Percentiles rank a stretch among this genome's conserved stretches.
These are phyloP conservation scores for Polyplosphaeria fusca DNA, from an alignment of 495 filamentous ascomycete species.

Conservation along the genomic window DNA sequence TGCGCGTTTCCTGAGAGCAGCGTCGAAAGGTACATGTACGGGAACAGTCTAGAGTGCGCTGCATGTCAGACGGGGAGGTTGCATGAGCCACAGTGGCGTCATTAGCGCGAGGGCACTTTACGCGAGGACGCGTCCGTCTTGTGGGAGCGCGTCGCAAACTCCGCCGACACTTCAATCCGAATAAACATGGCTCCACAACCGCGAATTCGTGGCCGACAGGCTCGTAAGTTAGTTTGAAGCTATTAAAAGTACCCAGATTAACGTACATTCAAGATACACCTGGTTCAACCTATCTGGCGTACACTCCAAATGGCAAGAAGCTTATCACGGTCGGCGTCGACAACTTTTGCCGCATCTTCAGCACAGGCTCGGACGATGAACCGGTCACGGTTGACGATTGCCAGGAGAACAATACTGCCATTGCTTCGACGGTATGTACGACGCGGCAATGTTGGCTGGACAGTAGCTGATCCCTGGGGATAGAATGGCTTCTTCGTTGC, in stretches of 20 bases:
- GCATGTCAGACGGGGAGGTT: no score
- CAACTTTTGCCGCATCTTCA: slow-evolving; percentile 85
- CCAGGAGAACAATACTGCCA: slow-evolving; percentile 71
- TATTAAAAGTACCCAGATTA: not conserved
- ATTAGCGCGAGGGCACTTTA: slow-evolving; percentile 19
- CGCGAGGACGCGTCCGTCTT: slow-evolving; percentile 15
- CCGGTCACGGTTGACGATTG: slow-evolving; percentile 86
- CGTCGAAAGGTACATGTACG: no score
- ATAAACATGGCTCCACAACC: slow-evolving; percentile 25
- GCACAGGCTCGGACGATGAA: slow-evolving; percentile 84
- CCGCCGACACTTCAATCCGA: not conserved
- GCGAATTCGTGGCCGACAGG: slow-evolving; percentile 46
- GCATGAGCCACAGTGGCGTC: no score
- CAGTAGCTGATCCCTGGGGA: slow-evolving; percentile 3
- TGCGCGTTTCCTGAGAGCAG: no score
- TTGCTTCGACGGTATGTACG: slow-evolving; percentile 65
- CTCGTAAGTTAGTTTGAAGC: slow-evolving; percentile 42
- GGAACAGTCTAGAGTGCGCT: no score
- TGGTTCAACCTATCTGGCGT: slow-evolving; percentile 62
- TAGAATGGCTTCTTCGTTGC: slow-evolving; percentile 80
- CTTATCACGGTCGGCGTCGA: slow-evolving; percentile 86
- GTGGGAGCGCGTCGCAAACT: not conserved
- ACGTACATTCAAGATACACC: slow-evolving; percentile 60
- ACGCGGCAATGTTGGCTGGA: not conserved
- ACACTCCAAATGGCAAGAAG: slow-evolving; percentile 66